Evolutionary conservation across 352 stramenopile species (phyloP), one percentile per base, ranked within the genome.

Genomic region (Pythium coloratum): DNA sequence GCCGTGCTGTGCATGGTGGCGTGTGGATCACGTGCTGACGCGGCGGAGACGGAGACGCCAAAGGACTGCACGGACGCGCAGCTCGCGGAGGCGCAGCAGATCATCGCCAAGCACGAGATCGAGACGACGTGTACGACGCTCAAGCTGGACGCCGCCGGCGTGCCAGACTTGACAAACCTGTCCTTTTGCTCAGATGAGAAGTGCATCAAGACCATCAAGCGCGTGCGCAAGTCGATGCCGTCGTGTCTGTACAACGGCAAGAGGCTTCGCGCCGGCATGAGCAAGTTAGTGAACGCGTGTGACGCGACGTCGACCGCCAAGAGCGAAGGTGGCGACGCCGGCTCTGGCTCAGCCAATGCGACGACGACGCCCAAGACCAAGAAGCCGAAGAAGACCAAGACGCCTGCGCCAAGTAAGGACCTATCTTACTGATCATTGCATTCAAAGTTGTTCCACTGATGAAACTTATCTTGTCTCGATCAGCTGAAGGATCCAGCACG

Each of bases 51-150:
- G 10, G 59, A 34, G 8, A 18, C 56, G 1, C 36, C 28, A 13
- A 3, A 47, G n/a, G 20, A 42, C 3, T 67, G 62, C 33, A 62
- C 62, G 10, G 2, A 42, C 42, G 53, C 26, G 10, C 51, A 67
- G 44, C 53, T 67, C 30, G n/a, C 40, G 40, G 20, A 14, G 3
- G 53, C 55, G 28, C 24, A 67, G 51, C 18, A 44, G 16, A 55
- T 61, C 38, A 55, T 67, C 20, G 42, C 56, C 14, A 13, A 38
- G 18, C 60, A 67, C 8, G 40, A 42, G 18, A 36, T 67, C 30
- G 16, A 67, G 40, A 51, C 38, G 24, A 34, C 18, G 2, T 55
- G 49, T 34, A 14, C 49, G 49, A 55, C 28, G 49, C 32, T 61
- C 32, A 61, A 61, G 55, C 28, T 50, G 33, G 55, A 61, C 55